Base-by-base conservation (phyloP, 768 basidiomycete genomes). In the Phylloporus scabripes region DNA sequence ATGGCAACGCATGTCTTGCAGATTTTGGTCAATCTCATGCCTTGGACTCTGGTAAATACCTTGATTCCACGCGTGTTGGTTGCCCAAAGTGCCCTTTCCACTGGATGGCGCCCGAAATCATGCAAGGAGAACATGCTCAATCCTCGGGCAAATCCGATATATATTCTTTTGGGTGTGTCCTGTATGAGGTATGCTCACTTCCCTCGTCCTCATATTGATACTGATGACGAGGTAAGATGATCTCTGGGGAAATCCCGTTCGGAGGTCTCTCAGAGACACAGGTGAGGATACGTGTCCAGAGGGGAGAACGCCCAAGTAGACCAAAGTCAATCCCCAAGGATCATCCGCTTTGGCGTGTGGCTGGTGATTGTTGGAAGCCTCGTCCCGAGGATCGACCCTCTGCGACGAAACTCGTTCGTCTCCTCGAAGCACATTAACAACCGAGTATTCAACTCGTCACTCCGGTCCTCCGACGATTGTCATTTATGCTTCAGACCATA, bases 101-200 rank as follows among this genome's bases (percentile, higher is more conserved):
- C 28, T 66, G 66, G 64, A 59, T 58, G 55, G 66, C 64, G 14
- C 66, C 64, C 14, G 64, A 66, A 32, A 18, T 66, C 14, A 42
- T 62, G 5, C 33, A 5, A 1, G 56, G 33, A 1, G 57, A 57
- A 1, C 4, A 6, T 14, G 28, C 7, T 44, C 59, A 51, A 38
- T 33, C 43, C 38, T 38, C 56, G 0, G 52, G 44, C 34, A 51
- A 50, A 47, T 54, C 55, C 1, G 64, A 64, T 31, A 49, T 66
- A 38, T 64, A 58, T 38, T 51, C 64, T 18, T 58, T 68, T 21
- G 66, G 64, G 8, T 61, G 60, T 40, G 57, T 64, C 34, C 10
- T 0, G 8, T 28, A 28, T 7, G 31, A 14, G 21, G 21, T 23
- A 23, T 23, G 21, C 21, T 23, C 21, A 23, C 3, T 3, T 2